Evolutionary conservation across 2,329 filamentous ascomycete species (phyloP).

Genomic region (Venturia pyrina): DNA sequence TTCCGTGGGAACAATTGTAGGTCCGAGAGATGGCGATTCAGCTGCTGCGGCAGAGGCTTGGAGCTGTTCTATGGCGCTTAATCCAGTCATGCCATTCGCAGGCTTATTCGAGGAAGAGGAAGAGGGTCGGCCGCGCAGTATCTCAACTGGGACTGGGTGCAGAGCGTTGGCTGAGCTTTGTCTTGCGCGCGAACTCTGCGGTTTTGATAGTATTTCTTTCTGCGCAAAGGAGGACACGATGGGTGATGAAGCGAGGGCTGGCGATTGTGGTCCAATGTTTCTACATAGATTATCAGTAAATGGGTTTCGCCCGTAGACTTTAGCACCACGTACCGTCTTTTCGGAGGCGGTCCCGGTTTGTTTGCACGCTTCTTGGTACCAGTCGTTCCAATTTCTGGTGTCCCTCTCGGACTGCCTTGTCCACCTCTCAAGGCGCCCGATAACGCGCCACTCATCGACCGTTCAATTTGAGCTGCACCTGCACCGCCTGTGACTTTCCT

Average conservation of each 20-base stretch:
- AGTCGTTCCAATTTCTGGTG: constrained; percentile 50
- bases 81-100: constrained; percentile 37
- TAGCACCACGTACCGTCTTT: constrained; percentile 4
- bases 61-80: constrained; percentile 7
- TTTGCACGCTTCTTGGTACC: constrained; percentile 54
- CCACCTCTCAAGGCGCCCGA: constrained; percentile 38
- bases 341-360: constrained; percentile 53
- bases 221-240: constrained; percentile 56
- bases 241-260: constrained; percentile 66
- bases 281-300: constrained; percentile 26
- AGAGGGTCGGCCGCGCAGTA: constrained; percentile 33
- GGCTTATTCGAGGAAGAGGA: constrained; percentile 52
- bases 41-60: constrained; percentile 12
- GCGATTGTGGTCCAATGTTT: constrained; percentile 49
- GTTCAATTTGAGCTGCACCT: constrained; percentile 47
- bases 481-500: constrained; percentile 50
- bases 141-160: not conserved
- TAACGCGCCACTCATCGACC: constrained; percentile 49
- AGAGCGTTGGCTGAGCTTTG: constrained; percentile 51
- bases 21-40: constrained; percentile 23
- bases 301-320: too few relatives aligned
- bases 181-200: constrained; percentile 60
- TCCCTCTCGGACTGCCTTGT: constrained; percentile 55
- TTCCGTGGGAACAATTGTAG: constrained; percentile 32
- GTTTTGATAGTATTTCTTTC: constrained; percentile 49